These are phyloP conservation scores for Metschnikowia shivogae DNA, from an alignment of 805 yeast genomes.

Conservation along the genomic window DNA sequence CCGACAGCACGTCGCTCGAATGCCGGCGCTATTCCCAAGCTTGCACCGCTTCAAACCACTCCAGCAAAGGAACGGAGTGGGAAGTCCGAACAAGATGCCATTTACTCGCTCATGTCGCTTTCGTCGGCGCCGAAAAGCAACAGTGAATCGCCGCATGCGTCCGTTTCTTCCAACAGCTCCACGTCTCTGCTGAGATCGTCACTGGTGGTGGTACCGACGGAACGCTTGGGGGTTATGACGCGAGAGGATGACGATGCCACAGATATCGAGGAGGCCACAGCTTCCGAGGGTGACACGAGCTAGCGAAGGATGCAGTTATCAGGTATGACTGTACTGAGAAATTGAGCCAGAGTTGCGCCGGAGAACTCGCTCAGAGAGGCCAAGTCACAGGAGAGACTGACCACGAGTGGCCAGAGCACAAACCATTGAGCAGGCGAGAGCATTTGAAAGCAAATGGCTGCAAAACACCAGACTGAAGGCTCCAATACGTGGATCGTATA, in stretches of 20 bases:
- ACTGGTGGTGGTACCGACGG: conserved; percentile 24
- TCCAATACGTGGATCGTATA: no score
- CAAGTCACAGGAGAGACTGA: no score
- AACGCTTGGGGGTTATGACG: conserved; percentile 25
- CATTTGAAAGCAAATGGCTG: no score
- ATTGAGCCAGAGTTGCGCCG: background rate
- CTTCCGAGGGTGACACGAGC: conserved; percentile 22
- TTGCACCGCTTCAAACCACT: conserved; percentile 15
- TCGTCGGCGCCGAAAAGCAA: conserved; percentile 45
- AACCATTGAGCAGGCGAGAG: no score
- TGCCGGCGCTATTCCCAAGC: conserved; percentile 5
- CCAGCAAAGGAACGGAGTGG: conserved; percentile 17
- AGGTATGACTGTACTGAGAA: background rate
- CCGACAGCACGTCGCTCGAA: background rate
- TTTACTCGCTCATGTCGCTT: conserved; percentile 51
- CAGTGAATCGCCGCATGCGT: conserved; percentile 24
- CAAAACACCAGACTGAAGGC: no score
- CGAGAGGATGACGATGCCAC: conserved; percentile 31
- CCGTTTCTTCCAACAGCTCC: conserved; percentile 14
- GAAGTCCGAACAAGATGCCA: conserved; percentile 50
- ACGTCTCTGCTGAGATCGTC: conserved; percentile 21
- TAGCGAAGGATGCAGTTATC: background rate
- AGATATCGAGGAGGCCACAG: conserved; percentile 29
- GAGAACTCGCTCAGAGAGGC: background rate
- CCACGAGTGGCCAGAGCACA: no score